Evolutionary conservation across 139 green algal genomes (phyloP), one percentile per base, ranked within the genome.

Genomic region (Edaphochlamys debaryana): DNA sequence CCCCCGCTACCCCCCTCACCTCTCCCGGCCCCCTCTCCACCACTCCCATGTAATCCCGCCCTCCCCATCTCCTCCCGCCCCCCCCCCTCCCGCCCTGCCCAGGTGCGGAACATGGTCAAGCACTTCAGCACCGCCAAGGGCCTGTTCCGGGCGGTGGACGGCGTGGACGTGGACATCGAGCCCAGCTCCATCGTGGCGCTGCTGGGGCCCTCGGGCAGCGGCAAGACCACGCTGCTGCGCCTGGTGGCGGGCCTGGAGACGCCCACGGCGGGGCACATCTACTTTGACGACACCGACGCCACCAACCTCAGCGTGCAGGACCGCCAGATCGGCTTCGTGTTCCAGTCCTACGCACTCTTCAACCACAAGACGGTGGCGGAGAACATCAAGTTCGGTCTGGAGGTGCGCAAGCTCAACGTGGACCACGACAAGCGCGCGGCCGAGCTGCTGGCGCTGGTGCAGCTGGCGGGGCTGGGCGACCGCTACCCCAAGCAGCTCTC

Each of bases 271-370:
- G 95, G 95, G 42, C 78, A 66, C 8, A 94, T 98, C 52, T 80
- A 92, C n/a, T 96, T 98, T 81, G 94, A 96, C 75, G 93, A 92
- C 71, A 56, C 79, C 19, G 89, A 94, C 41, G 87, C 91, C 36
- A 94, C 89, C 20, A n/a, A 87, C 58, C 81, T 91, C 54, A 67
- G 83, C 2, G 87, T 93, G 56, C 89, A 92, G 71, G 85, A 89
- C 54, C 63, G 85, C 69, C 87, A 95, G 86, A 89, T 98, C 37
- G 95, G 95, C 36, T 93, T 98, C 60, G 91, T 98, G 56, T 98
- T 98, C 87, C 94, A 97, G 84, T 94, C 82, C 77, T 98, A 98
- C 77, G 95, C 95, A 25, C 89, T 98, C n/a, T 98, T 98, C 91
- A 94, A 92, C 64, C 95, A 98, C 89, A 97, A 96, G 92, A 98